Conservation (phyloP, 352 stramenopile genomes). For the Phytophthora boehmeriae region DNA sequence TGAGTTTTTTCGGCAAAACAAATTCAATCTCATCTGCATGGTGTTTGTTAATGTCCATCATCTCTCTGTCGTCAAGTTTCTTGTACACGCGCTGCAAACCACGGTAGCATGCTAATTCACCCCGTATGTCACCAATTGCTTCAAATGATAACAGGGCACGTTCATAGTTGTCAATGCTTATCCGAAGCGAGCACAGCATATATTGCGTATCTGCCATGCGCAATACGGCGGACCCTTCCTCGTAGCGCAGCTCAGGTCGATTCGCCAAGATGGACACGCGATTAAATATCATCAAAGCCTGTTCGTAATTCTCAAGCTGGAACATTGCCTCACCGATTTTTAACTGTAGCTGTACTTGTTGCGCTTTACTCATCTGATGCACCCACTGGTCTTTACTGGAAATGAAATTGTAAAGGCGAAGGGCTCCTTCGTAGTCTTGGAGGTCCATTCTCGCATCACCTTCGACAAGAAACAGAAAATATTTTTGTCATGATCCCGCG, state of each 20-base stretch:
- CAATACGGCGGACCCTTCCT: constrained; percentile 43
- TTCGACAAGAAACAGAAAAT: constrained; percentile 53
- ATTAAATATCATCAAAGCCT: constrained; percentile 55
- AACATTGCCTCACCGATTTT: constrained; percentile 47
- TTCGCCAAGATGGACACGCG: constrained; percentile 47
- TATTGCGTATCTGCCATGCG: constrained; percentile 47
- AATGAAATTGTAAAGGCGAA: constrained; percentile 48
- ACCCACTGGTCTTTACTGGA: constrained; percentile 45
- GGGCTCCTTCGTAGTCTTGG: constrained; percentile 49
- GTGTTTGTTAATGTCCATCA: constrained; percentile 42
- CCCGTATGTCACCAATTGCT: constrained; percentile 41
- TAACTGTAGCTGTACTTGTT: constrained; percentile 40
- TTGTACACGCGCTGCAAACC: constrained; percentile 54
- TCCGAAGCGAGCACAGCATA: constrained; percentile 42
- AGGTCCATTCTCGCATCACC: constrained; percentile 66
- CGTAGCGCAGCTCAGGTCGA: constrained; percentile 24
- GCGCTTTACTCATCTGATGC: constrained; percentile 35
- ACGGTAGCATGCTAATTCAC: constrained; percentile 60
- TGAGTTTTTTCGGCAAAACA: constrained; percentile 57
- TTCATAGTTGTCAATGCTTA: constrained; percentile 66
- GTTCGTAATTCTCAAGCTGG: constrained; percentile 52
- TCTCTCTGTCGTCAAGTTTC: constrained; percentile 60
- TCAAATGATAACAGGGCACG: constrained; percentile 60
- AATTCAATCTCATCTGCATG: constrained; percentile 78
- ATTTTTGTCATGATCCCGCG: constrained; percentile 41